These are phyloP conservation scores for Sporothrix humicola DNA, from an alignment of 2,329 filamentous ascomycete species.

Conservation along the genomic window DNA sequence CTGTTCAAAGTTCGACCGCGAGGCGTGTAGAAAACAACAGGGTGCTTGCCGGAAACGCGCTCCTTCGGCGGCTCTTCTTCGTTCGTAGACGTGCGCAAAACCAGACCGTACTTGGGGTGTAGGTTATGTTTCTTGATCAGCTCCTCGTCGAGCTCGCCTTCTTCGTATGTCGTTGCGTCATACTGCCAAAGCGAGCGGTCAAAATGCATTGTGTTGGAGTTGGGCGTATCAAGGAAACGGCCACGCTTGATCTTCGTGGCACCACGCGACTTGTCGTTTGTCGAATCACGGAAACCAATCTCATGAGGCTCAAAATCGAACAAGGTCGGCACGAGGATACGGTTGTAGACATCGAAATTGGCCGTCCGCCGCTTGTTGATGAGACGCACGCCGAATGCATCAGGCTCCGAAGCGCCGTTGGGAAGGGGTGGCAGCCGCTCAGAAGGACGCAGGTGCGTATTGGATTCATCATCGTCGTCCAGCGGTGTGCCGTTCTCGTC, in stretches of 20 bases:
- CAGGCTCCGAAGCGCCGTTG: constrained; percentile 53
- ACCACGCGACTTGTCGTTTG: constrained; percentile 60
- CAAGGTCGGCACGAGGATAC: constrained; percentile 57
- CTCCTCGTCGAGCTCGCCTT: constrained; percentile 58
- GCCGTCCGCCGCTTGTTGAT: constrained; percentile 50
- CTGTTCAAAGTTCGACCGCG: constrained; percentile 56
- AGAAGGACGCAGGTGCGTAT: constrained; percentile 35
- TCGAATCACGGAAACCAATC: constrained; percentile 65
- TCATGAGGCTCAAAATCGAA: constrained; percentile 59
- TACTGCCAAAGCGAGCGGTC: constrained; percentile 61
- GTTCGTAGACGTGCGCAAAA: constrained; percentile 56
- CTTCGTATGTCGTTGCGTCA: constrained; percentile 56
- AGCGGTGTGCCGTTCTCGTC: constrained; percentile 31
- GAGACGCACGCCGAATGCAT: constrained; percentile 59
- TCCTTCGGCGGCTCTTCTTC: constrained; percentile 50
- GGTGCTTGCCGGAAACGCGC: constrained; percentile 53
- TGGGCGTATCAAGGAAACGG: constrained; percentile 60
- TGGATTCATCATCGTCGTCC: constrained; percentile 39
- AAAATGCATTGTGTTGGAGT: constrained; percentile 59
- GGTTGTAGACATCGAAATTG: constrained; percentile 54
- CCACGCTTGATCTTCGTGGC: constrained; percentile 60
- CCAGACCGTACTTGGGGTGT: constrained; percentile 61
- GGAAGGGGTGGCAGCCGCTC: constrained; percentile 44
- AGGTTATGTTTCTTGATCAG: constrained; percentile 56
- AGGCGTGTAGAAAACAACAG: constrained; percentile 57